These are phyloP conservation scores for Neurospora tetraspora DNA, from an alignment of 495 filamentous ascomycete species.

Conservation along the genomic window DNA sequence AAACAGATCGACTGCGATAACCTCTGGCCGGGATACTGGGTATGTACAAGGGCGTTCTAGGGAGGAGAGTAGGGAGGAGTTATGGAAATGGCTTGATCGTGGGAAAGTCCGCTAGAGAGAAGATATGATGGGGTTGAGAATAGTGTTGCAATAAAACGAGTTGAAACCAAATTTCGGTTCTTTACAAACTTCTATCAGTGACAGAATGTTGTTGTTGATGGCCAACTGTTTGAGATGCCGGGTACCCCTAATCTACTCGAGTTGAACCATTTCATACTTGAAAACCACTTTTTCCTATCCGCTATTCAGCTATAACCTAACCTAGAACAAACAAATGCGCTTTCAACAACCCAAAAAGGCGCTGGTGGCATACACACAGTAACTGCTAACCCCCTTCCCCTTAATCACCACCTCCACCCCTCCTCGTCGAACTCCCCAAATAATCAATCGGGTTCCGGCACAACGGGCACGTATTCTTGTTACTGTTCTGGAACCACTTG, in stretches of 20 bases:
- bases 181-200: background rate
- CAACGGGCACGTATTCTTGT: slow-evolving; percentile 78
- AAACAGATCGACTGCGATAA: too few species aligned
- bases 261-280: background rate
- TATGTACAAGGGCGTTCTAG: slow-evolving; percentile 11
- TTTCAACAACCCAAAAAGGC: background rate
- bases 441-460: slow-evolving; percentile 80
- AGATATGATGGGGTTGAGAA: background rate
- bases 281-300: background rate
- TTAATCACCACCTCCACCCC: slow-evolving; percentile 2
- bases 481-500: slow-evolving; percentile 93
- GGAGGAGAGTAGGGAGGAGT: background rate
- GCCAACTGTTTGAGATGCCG: background rate
- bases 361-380: background rate
- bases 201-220: background rate
- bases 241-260: background rate
- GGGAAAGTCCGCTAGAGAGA: background rate
- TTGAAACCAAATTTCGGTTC: background rate
- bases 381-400: background rate
- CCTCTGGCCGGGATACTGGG: slow-evolving; percentile 13
- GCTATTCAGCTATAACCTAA: background rate
- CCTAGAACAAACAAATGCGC: background rate
- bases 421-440: slow-evolving; percentile 21
- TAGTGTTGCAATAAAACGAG: background rate
- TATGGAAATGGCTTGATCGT: too few species aligned